A percentile compares a stretch with the other conserved stretches of the same genome.
Conservation (phyloP, 2,329 filamentous ascomycete genomes). For the Ascochyta pisi region DNA sequence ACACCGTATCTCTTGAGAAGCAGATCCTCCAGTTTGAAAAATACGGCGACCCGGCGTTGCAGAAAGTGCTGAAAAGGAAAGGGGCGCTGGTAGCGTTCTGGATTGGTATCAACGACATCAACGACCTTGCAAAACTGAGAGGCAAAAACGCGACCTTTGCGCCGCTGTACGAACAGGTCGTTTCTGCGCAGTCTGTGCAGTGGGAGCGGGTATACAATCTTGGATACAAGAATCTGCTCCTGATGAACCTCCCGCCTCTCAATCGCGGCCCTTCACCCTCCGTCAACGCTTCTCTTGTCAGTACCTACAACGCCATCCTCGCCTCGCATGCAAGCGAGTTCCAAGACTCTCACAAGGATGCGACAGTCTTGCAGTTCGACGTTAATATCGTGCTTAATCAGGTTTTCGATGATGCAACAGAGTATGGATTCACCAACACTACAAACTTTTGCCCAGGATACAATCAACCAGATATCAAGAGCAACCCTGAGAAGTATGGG, state of each 20-base stretch:
- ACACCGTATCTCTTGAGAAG: slow-evolving; percentile 57
- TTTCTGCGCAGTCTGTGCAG: slow-evolving; percentile 51
- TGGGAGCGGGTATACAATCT: slow-evolving; percentile 49
- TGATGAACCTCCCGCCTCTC: background rate
- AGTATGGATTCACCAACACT: slow-evolving; percentile 56
- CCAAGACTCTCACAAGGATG: slow-evolving; percentile 35
- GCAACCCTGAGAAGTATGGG: slow-evolving; percentile 54
- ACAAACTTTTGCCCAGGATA: slow-evolving; percentile 56
- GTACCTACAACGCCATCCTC: slow-evolving; percentile 54
- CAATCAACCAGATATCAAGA: slow-evolving; percentile 55
- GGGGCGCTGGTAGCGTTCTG: slow-evolving; percentile 59
- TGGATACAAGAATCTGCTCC: background rate
- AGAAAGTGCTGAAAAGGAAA: slow-evolving; percentile 40
- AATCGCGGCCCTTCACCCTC: slow-evolving; percentile 35
- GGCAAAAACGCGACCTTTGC: slow-evolving; percentile 53
- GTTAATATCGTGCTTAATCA: slow-evolving; percentile 52
- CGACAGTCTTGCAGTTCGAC: slow-evolving; percentile 54
- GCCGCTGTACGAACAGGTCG: slow-evolving; percentile 54
- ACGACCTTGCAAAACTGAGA: slow-evolving; percentile 53
- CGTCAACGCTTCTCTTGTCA: slow-evolving; percentile 57
- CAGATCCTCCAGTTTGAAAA: slow-evolving; percentile 58
- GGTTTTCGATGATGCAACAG: slow-evolving; percentile 52
- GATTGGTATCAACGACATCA: slow-evolving; percentile 66
- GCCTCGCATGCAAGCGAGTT: slow-evolving; percentile 47
- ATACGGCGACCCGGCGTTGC: slow-evolving; percentile 55